Percentiles rank a stretch among this genome's conserved stretches.
phyloP scores from a whole-genome alignment of 2,329 filamentous ascomycete genomes.

The Fusarium pseudonygamai region DNA sequence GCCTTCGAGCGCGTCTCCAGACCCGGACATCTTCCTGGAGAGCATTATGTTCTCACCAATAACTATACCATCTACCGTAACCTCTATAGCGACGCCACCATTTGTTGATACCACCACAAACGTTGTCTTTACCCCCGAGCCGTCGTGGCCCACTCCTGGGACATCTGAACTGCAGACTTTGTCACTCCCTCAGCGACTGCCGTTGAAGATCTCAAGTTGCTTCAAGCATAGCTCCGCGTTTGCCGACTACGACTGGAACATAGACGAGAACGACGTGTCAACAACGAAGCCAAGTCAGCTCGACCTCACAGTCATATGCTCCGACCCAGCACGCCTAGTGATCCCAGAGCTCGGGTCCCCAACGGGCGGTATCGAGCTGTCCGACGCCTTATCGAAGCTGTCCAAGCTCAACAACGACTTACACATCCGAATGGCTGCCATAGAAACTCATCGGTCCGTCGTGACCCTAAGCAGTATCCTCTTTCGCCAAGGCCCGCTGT shows the following conservation, averaged over 20 bases:
- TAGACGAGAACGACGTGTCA: accelerated
- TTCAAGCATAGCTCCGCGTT: background rate
- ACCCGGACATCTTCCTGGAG: background rate
- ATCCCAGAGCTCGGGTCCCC: background rate
- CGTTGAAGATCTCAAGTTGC: background rate
- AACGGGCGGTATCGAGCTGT: accelerated
- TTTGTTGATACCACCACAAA: background rate
- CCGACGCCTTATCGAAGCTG: accelerated
- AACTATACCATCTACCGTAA: too few relatives aligned
- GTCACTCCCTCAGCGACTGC: background rate
- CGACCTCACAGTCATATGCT: background rate
- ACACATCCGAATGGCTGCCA: background rate
- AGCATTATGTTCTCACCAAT: background rate
- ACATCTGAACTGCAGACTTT: background rate
- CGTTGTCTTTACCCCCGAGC: background rate
- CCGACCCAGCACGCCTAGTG: background rate
- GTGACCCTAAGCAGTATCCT: background rate
- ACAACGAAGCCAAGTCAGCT: accelerated
- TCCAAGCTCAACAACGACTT: background rate
- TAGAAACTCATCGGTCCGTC: background rate
- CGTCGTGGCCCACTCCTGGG: accelerated
- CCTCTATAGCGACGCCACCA: too few relatives aligned
- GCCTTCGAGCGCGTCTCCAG: background rate
- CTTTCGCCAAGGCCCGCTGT: background rate
- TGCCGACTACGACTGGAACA: background rate